A percentile compares a stretch with the other conserved stretches of the same genome.
Evolutionary conservation across 2,329 filamentous ascomycete genomes (phyloP).

Genomic region (Colletotrichum endophyticum): DNA sequence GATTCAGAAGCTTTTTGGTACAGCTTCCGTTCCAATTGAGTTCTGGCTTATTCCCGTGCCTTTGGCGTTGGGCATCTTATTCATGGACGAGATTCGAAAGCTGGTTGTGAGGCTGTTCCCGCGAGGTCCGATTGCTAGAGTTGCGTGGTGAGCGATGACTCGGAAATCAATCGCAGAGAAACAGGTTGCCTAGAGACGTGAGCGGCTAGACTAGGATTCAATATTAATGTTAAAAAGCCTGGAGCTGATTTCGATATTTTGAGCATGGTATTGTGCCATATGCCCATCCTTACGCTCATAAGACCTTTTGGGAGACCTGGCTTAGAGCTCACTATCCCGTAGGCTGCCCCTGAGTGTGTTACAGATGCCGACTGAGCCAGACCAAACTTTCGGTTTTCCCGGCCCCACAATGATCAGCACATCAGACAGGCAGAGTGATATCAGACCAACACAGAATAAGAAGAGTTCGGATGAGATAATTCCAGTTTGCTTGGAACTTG

Average conservation of each 20-base stretch:
- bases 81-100: not conserved
- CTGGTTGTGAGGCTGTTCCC: not conserved
- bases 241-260: accelerated
- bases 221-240: not conserved
- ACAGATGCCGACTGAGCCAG: not conserved
- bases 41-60: not conserved
- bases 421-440: not conserved
- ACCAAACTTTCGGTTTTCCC: not conserved
- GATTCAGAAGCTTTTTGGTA: not conserved
- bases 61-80: not conserved
- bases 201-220: not conserved
- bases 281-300: accelerated
- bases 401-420: not conserved
- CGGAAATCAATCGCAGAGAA: accelerated
- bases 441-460: not conserved
- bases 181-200: not conserved
- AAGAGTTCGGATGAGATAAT: not conserved
- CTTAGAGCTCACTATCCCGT: not conserved
- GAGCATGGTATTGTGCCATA: accelerated
- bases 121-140: not conserved
- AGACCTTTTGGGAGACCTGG: accelerated
- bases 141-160: not conserved
- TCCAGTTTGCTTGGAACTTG: not conserved
- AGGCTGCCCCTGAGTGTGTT: not conserved
- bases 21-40: not conserved